Evolutionary conservation across 2,329 filamentous ascomycete genomes (phyloP), one percentile per base, ranked within the genome.

Genomic region (Aspergillus cejpii): DNA sequence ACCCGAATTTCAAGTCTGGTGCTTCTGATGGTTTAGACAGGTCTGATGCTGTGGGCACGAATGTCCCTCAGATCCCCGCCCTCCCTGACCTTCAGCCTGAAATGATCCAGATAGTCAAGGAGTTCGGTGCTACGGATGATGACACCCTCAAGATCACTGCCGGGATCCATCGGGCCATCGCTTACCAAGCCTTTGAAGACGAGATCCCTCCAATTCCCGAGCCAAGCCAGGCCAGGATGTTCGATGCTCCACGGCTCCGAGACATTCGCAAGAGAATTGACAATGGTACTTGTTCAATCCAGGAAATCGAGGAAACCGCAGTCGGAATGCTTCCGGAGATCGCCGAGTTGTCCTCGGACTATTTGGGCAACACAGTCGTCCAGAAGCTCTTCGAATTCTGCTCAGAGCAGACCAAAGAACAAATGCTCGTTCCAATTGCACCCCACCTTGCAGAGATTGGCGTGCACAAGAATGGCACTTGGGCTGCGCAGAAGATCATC

Each of bases 401-500:
- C 72, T 92, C 88, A 0, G 91, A 97, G 64, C 75, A 81, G 33
- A 81, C 91, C 33, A 90, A 94, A 58, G 89, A 96, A 65, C 84
- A 85, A 45, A 97, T 98, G 92, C 74, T 98, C 46, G 70, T 74
- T 11, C 82, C 90, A 61, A 94, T 98, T 58, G 81, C 86, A 2
- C 90, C 91, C 46, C 90, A 96, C 63, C 79, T 97, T 64, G 89
- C 91, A 20, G 90, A 97, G 69, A 96, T 97, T 68, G 92, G 92
- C 58, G 83, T 96, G 6, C 92, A 98, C 77, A 98, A 98, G 79
- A 98, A 98, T 60, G 92, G 92, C 51, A 98, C 92, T 1, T 98
- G 92, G 92, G 92, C 92, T 43, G 92, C 92, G 1, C 92, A 98
- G 70, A 98, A 97, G 77, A 97, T 98, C 60, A 97, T 98, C 56